These are phyloP conservation scores for Ogataea corticis DNA, from an alignment of 805 yeast genomes.

Conservation along the genomic window DNA sequence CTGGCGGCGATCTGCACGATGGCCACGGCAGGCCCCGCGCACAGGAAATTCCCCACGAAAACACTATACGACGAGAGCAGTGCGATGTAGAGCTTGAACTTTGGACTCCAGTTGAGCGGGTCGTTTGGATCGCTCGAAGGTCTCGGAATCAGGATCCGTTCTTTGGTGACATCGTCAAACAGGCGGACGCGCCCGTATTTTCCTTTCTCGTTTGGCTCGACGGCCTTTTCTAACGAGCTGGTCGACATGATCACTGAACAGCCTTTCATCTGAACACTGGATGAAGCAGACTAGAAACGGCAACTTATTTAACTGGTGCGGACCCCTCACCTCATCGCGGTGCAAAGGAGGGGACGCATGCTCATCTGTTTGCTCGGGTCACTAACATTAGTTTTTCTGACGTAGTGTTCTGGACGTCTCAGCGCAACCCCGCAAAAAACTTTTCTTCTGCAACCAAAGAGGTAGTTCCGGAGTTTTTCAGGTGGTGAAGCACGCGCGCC, in stretches of 20 bases:
- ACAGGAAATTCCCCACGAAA: conserved; percentile 10
- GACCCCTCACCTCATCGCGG: too few relatives aligned
- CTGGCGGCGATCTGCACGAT: conserved; percentile 6
- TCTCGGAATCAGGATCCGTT: conserved; percentile 51
- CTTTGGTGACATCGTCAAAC: conserved; percentile 9
- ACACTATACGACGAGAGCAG: conserved; percentile 11
- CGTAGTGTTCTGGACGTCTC: too few relatives aligned
- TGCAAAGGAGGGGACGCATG: too few relatives aligned
- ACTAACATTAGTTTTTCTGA: not conserved
- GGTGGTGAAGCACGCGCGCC: too few relatives aligned
- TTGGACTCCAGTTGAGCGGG: conserved; percentile 59
- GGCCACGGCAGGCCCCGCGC: conserved; percentile 12
- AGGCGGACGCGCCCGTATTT: conserved; percentile 8
- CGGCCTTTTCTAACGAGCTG: not conserved
- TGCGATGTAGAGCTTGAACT: conserved; percentile 8
- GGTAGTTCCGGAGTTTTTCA: conserved; percentile 2
- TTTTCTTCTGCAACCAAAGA: not conserved
- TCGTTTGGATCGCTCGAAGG: conserved; percentile 70
- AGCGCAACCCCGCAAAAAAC: not conserved
- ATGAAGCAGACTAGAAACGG: too few relatives aligned
- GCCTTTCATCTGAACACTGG: too few relatives aligned
- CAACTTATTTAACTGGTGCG: too few relatives aligned
- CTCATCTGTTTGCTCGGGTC: not conserved
- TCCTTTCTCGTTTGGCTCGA: not conserved
- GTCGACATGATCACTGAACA: not conserved